phyloP scores from a whole-genome alignment of 805 yeast genomes.

The Yarrowia alimentaria region DNA sequence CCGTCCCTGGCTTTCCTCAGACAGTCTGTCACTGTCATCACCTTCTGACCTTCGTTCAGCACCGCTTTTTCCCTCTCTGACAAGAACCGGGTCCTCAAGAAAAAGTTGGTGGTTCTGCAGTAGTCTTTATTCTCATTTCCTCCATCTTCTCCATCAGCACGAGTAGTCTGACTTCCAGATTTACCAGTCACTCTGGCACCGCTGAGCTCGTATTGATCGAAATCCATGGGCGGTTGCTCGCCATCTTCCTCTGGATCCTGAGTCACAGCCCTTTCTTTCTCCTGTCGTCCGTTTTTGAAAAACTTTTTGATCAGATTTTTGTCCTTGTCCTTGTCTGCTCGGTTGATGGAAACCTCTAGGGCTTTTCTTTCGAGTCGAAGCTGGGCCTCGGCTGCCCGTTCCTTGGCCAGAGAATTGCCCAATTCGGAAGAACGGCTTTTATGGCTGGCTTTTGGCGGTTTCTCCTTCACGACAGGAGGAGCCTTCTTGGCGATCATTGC shows the following conservation, averaged over 20 bases:
- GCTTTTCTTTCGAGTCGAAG: background rate
- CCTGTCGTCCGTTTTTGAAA: background rate
- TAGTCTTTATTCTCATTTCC: background rate
- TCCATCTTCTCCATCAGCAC: background rate
- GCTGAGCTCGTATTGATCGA: background rate
- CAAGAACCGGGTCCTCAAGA: conserved; percentile 1
- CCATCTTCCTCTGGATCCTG: background rate
- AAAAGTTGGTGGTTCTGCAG: background rate
- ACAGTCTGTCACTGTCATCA: background rate
- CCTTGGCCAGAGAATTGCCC: no score
- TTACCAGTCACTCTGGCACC: background rate
- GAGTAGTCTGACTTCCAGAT: background rate
- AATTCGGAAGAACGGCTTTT: no score
- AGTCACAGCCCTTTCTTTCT: background rate
- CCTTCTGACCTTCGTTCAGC: background rate
- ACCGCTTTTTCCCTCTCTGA: background rate
- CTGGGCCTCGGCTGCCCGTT: no score
- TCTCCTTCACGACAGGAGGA: no score
- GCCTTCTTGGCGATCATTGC: background rate
- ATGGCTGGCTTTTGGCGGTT: no score
- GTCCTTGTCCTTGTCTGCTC: background rate
- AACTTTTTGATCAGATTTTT: background rate
- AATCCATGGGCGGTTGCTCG: no score
- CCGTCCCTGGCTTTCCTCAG: conserved; percentile 1
- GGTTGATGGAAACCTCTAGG: background rate